Base-by-base conservation (phyloP, 2,329 filamentous ascomycete genomes). In the Aureobasidium mangrovei region DNA sequence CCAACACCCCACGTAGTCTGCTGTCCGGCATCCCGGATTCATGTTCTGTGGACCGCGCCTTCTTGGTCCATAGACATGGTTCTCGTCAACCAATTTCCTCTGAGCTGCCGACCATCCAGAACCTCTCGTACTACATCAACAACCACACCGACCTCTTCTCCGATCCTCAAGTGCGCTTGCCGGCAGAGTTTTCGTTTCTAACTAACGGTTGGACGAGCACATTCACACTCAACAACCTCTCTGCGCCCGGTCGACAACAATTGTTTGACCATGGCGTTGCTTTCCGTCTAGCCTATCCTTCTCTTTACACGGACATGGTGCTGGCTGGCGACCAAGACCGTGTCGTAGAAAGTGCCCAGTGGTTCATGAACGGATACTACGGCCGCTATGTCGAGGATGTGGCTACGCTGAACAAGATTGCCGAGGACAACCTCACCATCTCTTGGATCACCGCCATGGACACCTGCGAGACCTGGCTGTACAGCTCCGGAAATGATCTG, bases 71-170 rank as follows among this genome's bases (percentile, higher is more conserved):
- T 24, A 44, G 55, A 39, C 55, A 57, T 45, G 55, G 55, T 12
- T 48, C 42, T 26, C 55, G 55, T 6, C 55, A 57, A 32, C 55
- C 55, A n/a, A 48, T 57, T 28, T 41, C 42, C 2, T 44, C 43
- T 9, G 55, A 57, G 40, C 46, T 57, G 31, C 41, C 39, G 2
- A 52, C 53, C 7, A 57, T 57, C 8, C 51, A 48, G 27, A 45
- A 31, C 29, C 42, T 57, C 2, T 57, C 55, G 9, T 54, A 57
- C 51, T 57, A 57, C 36, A 49, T 57, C 26, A 54, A 57, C 42
- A 54, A 57, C 48, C 54, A 57, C n/a, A 57, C 55, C 24, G 49
- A 42, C n/a, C 10, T 57, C 9, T 57, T 57, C 45, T 54, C 36
- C 3, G 32, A 36, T 12, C 55, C 55, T 26, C 43, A 28, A n/a